Evolutionary conservation across 768 basidiomycete species (phyloP), one percentile per base, ranked within the genome.

Genomic region (Boletus eberwhitei): DNA sequence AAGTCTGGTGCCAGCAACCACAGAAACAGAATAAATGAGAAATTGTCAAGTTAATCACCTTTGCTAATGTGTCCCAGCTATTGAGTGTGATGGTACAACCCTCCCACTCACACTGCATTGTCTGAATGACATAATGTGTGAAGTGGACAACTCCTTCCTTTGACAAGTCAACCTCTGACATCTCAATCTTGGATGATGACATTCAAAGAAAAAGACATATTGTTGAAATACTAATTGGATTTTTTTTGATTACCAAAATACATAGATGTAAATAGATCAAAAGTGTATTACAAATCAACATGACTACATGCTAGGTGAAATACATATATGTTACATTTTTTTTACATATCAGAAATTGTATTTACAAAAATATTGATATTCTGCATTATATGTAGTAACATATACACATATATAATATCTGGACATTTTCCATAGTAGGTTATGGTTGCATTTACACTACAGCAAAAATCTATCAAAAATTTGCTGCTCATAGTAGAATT

Each of bases 101-200:
- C 19, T 64, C 63, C 69, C 69, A 70, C 11, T 70, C 69, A 58
- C 69, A 70, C 8, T 54, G 66, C 38, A 65, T 58, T 40, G 50
- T 35, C n/a, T 63, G 65, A 3, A 71, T 63, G 31, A 59, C 58
- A 59, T 37, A 39, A 26, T 53, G 63, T 58, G 69, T 64, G 50
- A 72, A 24, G 6, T 58, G 21, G 38, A 59, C 16, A 26, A 67
- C n/a, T 5, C 43, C 48, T 31, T 67, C 58, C 24, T 50, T 63
- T 48, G 69, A 65, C 16, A 72, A 50, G 40, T 51, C 46, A 49
- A 53, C n/a, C 26, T 53, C 44, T 53, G 52, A 40, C 59, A 56
- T 66, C 46, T 60, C 21, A 39, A 38, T 50, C n/a, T 54, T 59
- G 35, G 38, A 53, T 53, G 53, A 22, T 54, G 58, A 52, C 36